Evolutionary conservation across 2,329 filamentous ascomycete genomes (phyloP), one percentile per base, ranked within the genome.

Genomic region (Aspergillus candidus): DNA sequence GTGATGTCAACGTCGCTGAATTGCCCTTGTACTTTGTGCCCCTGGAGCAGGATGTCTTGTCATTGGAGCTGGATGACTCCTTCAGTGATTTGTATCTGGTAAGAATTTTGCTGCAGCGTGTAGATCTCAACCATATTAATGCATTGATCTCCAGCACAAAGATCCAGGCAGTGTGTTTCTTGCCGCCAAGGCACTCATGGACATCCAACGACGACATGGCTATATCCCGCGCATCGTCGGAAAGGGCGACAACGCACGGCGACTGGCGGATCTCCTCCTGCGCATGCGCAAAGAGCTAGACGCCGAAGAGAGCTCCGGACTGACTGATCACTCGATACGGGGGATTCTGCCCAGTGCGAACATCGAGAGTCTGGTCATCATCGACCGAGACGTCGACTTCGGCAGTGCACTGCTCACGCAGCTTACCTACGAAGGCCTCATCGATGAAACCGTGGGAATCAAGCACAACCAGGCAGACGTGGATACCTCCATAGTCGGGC

Each of bases 331-430:
- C 42, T 74, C 73, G 2, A 69, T 72, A 7, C 78, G 77, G 35
- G 86, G 86, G 6, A 73, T 94, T 18, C 83, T 87, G 10, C 91
- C 93, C 11, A 97, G 93, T 65, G 85, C 85, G 10, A 83, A 83
- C 6, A 86, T 89, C 38, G 93, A 98, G 65, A 94, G 85, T 60
- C 74, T 96, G 47, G 90, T 98, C 57, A 86, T 98, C 48, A 89
- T 98, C 43, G 93, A 98, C 66, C 86, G 93, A 39, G 90, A 96
- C 62, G 85, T 95, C 43, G 93, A 98, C 65, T 89, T 93, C 58
- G 88, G 91, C 12, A 96, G 93, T 1, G 84, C 86, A 0, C 76
- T 98, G 12, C 82, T 98, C 42, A 97, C 91, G 0, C 93, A 98
- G 63, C 73, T 98, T 49, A 98, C 93, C 1, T 98, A 98, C 59